These are phyloP conservation scores for Stephanodiscus triporus DNA, from an alignment of 108 stramenopile species.

Conservation along the genomic window DNA sequence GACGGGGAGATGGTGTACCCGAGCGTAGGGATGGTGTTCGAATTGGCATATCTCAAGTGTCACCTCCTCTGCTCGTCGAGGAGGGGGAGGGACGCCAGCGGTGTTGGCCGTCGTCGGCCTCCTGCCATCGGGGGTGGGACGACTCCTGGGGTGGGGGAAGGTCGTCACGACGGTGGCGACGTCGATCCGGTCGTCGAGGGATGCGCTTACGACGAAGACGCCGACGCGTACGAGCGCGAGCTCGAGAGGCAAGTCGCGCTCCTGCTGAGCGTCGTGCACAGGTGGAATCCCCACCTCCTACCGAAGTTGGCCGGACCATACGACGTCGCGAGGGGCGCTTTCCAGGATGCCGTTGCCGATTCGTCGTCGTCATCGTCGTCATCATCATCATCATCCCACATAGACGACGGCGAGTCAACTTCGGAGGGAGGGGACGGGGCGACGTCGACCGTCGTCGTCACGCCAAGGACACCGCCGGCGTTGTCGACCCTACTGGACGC, in stretches of 20 bases:
- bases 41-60: slow-evolving; percentile 49
- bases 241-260: slow-evolving; percentile 30
- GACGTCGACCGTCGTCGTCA: background rate
- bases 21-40: slow-evolving; percentile 53
- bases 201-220: background rate
- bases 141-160: too few species aligned
- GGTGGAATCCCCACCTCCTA: slow-evolving; percentile 49
- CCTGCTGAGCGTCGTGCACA: slow-evolving; percentile 48
- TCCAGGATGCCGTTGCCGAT: background rate
- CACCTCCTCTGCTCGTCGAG: slow-evolving; percentile 26
- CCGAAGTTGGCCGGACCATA: slow-evolving; percentile 31
- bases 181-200: background rate
- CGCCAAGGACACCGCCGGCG: slow-evolving; percentile 28
- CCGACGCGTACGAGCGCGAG: slow-evolving; percentile 1
- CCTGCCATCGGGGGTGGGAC: too few species aligned
- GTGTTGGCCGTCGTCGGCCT: too few species aligned
- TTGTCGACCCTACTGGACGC: slow-evolving; percentile 23
- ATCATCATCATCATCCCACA: background rate
- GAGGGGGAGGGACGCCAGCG: too few species aligned
- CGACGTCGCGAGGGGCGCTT: slow-evolving; percentile 9
- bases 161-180: too few species aligned
- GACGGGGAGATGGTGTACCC: slow-evolving; percentile 51
- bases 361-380: background rate
- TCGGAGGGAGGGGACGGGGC: background rate
- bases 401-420: background rate